Conservation (phyloP, 2,329 filamentous ascomycete species). For the Bipolaris bicolor region DNA sequence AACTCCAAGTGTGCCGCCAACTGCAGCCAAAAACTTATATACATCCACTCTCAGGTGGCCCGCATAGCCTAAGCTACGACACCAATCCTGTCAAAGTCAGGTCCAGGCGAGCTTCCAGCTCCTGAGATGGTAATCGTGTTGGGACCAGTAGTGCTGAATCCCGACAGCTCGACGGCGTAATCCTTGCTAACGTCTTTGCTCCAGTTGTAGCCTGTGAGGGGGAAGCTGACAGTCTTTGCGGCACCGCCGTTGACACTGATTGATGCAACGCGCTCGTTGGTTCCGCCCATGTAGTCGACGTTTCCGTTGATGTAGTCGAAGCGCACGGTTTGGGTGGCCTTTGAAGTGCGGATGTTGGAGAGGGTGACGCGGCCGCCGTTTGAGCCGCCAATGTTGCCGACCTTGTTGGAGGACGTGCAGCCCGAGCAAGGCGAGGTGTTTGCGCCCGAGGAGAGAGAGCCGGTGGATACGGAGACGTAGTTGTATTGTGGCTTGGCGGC, state of each 20-base stretch:
- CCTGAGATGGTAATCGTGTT: conserved; percentile 26
- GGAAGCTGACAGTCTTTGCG: conserved; percentile 27
- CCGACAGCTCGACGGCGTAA: conserved; percentile 24
- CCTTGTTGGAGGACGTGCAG: conserved; percentile 25
- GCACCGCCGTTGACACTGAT: conserved; percentile 29
- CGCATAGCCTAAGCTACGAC: background rate
- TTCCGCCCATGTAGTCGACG: conserved; percentile 24
- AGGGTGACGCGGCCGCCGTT: conserved; percentile 23
- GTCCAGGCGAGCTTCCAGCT: conserved; percentile 14
- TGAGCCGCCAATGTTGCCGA: conserved; percentile 25
- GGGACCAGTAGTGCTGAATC: conserved; percentile 23
- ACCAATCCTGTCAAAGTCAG: conserved; percentile 27
- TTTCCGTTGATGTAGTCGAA: conserved; percentile 30
- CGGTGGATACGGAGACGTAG: conserved; percentile 23
- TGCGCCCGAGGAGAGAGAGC: conserved; percentile 23
- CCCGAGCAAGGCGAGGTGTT: conserved; percentile 23
- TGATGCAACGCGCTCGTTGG: conserved; percentile 25
- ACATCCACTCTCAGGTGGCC: background rate
- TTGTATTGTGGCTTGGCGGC: conserved; percentile 19
- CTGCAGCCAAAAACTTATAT: background rate
- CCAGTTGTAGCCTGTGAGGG: conserved; percentile 28
- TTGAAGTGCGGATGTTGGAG: conserved; percentile 26
- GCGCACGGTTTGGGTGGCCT: conserved; percentile 21
- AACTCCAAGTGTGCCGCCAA: background rate
- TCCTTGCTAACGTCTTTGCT: conserved; percentile 20